A percentile compares a stretch with the other conserved stretches of the same genome.
phyloP scores from a whole-genome alignment of 768 basidiomycete species.

The Pisolithus sp. region DNA sequence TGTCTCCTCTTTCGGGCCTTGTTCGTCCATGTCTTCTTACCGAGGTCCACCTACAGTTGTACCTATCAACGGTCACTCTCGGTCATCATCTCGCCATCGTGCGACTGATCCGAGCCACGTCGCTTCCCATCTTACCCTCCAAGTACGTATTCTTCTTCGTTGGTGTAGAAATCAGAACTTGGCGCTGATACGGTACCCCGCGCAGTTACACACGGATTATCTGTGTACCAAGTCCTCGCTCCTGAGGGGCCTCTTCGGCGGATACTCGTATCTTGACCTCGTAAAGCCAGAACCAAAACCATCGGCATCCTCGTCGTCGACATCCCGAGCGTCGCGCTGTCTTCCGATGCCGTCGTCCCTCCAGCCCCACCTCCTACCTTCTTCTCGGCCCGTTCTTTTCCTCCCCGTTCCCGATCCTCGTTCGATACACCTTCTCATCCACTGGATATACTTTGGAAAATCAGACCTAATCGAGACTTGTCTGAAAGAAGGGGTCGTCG shows the following conservation, averaged over 20 bases:
- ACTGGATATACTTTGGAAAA: constrained; percentile 81
- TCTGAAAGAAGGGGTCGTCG: constrained; percentile 56
- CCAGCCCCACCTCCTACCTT: constrained; percentile 53
- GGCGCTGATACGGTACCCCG: constrained; percentile 1
- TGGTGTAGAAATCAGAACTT: background rate
- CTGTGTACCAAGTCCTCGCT: constrained; percentile 75
- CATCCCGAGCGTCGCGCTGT: background rate
- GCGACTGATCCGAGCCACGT: constrained; percentile 26
- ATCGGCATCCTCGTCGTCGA: background rate
- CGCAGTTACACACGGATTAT: constrained; percentile 73
- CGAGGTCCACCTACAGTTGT: constrained; percentile 33
- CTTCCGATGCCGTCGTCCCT: constrained; percentile 46
- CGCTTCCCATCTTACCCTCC: constrained; percentile 53
- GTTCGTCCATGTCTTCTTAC: background rate
- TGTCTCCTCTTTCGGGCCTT: constrained; percentile 10
- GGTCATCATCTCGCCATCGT: constrained; percentile 10
- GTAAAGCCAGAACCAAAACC: constrained; percentile 29
- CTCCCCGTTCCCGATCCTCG: constrained; percentile 70
- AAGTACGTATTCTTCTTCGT: constrained; percentile 36
- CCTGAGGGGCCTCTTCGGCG: constrained; percentile 64
- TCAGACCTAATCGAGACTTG: constrained; percentile 59
- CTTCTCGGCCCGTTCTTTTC: constrained; percentile 62
- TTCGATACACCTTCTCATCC: constrained; percentile 65
- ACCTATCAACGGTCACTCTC: constrained; percentile 36
- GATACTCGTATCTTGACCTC: constrained; percentile 55